Base-by-base conservation (phyloP, 1,139 yeast genomes). In the Taphrina confusa region DNA sequence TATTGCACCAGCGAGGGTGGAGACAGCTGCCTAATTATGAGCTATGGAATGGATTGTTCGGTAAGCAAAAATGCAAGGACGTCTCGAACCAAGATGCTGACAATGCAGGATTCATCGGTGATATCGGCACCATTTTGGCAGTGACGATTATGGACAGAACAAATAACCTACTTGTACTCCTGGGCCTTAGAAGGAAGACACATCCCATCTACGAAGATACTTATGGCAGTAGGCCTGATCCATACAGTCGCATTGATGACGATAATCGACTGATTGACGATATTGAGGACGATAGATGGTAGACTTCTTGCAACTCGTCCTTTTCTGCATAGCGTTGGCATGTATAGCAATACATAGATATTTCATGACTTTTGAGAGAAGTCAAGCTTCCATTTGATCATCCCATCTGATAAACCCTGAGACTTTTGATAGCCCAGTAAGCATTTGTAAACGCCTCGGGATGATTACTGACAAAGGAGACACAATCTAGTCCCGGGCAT, bases 1-100 rank as follows among this genome's bases (percentile, higher is more conserved):
- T 61, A 5, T 28, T 61, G 37, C 56, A 44, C 36, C 60, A 56
- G 22, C 25, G 54, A 16, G 63, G 63, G 12, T 57, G 60, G 57
- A 42, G 47, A 40, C 63, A 61, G 31, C 37, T 61, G n/a, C 63
- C 63, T 14, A 50, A 61, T 18, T 57, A 49, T 18, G 61, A 61
- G 20, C 36, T 60, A 18, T 60, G 62, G 62, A 23, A 40, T 8
- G 37, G 61, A 8, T n/a, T 60, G 30, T 33, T 30, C 23, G 44
- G 55, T 23, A 11, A 2, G 34, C 16, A 30, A 9, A 9, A 9
- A 30, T 9, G 33, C 33, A 30, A 9, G 11, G 9, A 9, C 33
- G 25, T 25, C 25, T 23, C 3, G 11, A 14, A 16, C 2, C 31
- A 42, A 25, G 31, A 14, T 22, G 14, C 16, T 42, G 14, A 37